A percentile compares a stretch with the other conserved stretches of the same genome.
These are phyloP conservation scores for Oidiodendron maius DNA, from an alignment of 495 filamentous ascomycete genomes.

Conservation along the genomic window DNA sequence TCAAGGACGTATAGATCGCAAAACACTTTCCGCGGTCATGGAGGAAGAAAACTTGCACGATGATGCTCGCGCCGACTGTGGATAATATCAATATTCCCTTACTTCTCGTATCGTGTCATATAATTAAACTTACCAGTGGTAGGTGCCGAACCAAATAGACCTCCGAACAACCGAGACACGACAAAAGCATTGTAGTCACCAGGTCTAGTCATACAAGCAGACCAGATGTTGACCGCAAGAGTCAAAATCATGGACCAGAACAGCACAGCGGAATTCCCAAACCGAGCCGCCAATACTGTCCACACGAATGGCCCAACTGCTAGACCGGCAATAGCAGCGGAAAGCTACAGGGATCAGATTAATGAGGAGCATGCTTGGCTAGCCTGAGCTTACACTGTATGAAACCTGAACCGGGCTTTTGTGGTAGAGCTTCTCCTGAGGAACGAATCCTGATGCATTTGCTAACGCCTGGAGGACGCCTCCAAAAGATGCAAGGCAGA, in stretches of 20 bases:
- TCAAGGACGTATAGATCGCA: conserved; percentile 30
- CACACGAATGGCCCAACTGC: conserved; percentile 35
- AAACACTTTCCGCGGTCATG: conserved; percentile 34
- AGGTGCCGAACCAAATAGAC: conserved; percentile 34
- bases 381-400: background rate
- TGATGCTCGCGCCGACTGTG: conserved; percentile 31
- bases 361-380: background rate
- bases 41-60: conserved; percentile 39
- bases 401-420: background rate
- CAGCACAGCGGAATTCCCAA: background rate
- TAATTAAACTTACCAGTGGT: conserved; percentile 7
- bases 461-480: background rate
- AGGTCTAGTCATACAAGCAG: conserved; percentile 32
- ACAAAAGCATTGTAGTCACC: conserved; percentile 36
- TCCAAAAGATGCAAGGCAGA: background rate
- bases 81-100: background rate
- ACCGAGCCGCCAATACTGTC: conserved; percentile 25
- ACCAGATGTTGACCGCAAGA: conserved; percentile 32
- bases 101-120: background rate
- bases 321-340: conserved; percentile 35
- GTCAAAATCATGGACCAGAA: background rate
- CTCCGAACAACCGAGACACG: conserved; percentile 34
- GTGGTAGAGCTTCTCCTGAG: background rate
- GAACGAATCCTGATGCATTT: background rate
- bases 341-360: conserved; percentile 21